Conservation (phyloP, 305 asterid genomes). For the Euphrasia arctica region DNA sequence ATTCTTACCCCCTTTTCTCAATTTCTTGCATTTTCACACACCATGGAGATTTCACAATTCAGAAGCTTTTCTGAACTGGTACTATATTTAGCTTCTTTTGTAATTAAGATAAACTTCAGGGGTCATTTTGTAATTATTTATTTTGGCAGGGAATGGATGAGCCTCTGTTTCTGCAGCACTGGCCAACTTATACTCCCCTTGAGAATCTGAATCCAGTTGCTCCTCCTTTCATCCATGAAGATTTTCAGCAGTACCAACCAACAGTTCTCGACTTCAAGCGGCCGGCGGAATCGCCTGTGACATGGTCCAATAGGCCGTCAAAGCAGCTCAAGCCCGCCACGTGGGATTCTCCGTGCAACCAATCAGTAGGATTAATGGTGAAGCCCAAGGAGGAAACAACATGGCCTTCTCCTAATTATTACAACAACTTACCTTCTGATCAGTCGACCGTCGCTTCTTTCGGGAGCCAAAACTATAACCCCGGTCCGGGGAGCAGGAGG, state of each 20-base stretch:
- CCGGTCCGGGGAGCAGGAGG: slow-evolving; percentile 41
- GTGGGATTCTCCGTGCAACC: slow-evolving; percentile 26
- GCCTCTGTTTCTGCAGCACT: slow-evolving; percentile 32
- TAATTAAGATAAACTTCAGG: not conserved
- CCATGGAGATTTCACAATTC: slow-evolving; percentile 46
- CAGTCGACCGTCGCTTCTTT: not conserved
- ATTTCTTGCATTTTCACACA: not conserved
- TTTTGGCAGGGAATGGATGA: slow-evolving; percentile 39
- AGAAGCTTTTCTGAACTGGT: slow-evolving; percentile 50
- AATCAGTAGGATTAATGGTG: slow-evolving; percentile 26
- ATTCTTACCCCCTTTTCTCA: not conserved
- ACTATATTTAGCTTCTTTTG: slow-evolving; percentile 13
- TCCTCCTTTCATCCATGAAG: slow-evolving; percentile 22
- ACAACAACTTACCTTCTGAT: slow-evolving; percentile 16
- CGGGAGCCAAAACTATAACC: not conserved
- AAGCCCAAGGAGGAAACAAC: slow-evolving; percentile 47
- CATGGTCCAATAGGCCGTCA: slow-evolving; percentile 26
- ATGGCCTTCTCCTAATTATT: slow-evolving; percentile 29
- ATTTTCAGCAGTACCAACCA: slow-evolving; percentile 25
- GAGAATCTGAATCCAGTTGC: slow-evolving; percentile 26
- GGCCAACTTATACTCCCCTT: slow-evolving; percentile 26
- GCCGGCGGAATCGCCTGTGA: slow-evolving; percentile 27
- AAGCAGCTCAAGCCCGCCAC: slow-evolving; percentile 34
- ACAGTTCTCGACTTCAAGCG: slow-evolving; percentile 32
- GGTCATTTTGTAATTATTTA: slow-evolving; percentile 3